Base-by-base conservation (phyloP, 2,329 filamentous ascomycete species). In the Didymella segeticola region DNA sequence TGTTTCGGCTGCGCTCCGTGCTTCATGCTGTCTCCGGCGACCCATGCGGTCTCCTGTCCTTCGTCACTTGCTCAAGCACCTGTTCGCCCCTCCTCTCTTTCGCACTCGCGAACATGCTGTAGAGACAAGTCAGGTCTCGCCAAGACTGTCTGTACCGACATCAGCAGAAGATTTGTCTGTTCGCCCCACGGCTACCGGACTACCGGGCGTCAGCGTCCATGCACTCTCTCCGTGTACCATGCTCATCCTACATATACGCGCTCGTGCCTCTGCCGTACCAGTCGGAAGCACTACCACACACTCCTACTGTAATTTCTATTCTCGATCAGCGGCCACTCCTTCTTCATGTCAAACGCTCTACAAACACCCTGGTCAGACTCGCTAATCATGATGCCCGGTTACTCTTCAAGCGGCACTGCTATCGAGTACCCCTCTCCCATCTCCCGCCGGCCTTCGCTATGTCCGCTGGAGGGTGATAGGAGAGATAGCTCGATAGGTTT, bases 321-420 rank as follows among this genome's bases (percentile, higher is more conserved):
- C 38, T 45, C 55, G 25, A 47, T 59, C 59, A 46, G 46, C 47
- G 11, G 50, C 51, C 53, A 19, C 26, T 37, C 43, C 48, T 41
- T 51, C 47, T 27, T 48, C 42, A 49, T 57, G 46, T 37, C 51
- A 45, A 52, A 56, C 50, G 53, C 53, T 43, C 69, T 62, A 53
- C 71, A 70, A 52, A 62, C 69, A 59, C 68, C 71, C 45, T 74
- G 70, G 70, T 61, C 69, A 45, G 62, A 71, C 53, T 61, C 60
- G 62, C 70, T 74, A 60, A 74, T 65, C 46, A 67, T 71, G 65
- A 63, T 66, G 70, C 68, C 72, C 67, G 64, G 61, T 47, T 73
- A 70, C 66, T 66, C 70, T 72, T 64, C 70, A 58, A 45, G 65
- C 64, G 67, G 63, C 66, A 55, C 66, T 36, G 57, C 66, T 54